A percentile compares a stretch with the other conserved stretches of the same genome.
Conservation (phyloP, 1,284 basidiomycete species). For the Grifola frondosa region DNA sequence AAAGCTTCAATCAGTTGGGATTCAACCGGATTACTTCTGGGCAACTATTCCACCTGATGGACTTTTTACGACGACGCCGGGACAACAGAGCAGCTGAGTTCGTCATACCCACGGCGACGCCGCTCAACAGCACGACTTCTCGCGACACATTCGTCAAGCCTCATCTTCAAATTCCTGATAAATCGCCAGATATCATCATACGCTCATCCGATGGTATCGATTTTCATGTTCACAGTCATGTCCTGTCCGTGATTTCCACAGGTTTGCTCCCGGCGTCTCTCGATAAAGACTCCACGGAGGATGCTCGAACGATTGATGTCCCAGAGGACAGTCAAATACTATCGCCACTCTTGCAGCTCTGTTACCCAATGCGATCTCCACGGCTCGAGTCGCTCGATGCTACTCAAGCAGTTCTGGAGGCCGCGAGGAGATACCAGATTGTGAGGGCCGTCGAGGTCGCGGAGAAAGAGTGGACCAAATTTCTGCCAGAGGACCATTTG, state of each 20-base stretch:
- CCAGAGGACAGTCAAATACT: background rate
- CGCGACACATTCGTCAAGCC: no score
- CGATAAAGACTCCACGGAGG: background rate
- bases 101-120: no score
- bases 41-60: no score
- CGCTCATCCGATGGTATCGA: constrained; percentile 13
- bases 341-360: background rate
- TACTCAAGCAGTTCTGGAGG: background rate
- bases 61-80: no score
- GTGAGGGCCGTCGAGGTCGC: background rate
- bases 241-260: constrained; percentile 22
- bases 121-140: no score
- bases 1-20: no score
- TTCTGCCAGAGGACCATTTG: background rate
- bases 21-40: no score
- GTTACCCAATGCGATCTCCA: background rate
- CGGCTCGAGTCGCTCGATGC: background rate
- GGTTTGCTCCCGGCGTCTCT: constrained; percentile 12
- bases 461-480: background rate
- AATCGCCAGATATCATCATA: constrained; percentile 15
- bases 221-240: constrained; percentile 14
- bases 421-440: constrained; percentile 7
- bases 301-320: background rate
- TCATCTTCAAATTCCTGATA: no score
- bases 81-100: no score